Conservation (phyloP, 2,329 filamentous ascomycete species). For the Nemania sp. region DNA sequence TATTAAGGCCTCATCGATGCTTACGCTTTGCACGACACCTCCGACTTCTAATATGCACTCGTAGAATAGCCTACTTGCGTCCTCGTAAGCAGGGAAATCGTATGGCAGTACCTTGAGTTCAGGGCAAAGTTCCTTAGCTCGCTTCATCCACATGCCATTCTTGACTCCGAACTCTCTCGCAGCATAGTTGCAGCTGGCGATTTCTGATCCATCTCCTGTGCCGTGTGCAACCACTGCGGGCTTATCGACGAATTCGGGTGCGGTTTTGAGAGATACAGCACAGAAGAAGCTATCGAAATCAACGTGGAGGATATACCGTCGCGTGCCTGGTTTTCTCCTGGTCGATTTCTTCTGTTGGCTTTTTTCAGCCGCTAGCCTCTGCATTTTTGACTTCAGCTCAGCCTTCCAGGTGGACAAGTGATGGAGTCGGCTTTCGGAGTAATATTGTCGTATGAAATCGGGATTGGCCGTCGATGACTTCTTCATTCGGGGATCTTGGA, state of each 20-base stretch:
- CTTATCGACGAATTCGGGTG: slow-evolving; percentile 80
- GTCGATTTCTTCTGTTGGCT: slow-evolving; percentile 57
- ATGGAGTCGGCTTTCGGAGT: slow-evolving; percentile 93
- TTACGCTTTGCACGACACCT: slow-evolving; percentile 93
- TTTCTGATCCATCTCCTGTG: slow-evolving; percentile 86
- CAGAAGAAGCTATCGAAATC: slow-evolving; percentile 99
- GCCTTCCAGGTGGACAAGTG: slow-evolving; percentile 98
- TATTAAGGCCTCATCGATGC: slow-evolving; percentile 92
- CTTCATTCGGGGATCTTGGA: slow-evolving; percentile 85
- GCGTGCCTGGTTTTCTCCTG: slow-evolving; percentile 69
- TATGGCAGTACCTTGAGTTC: slow-evolving; percentile 92
- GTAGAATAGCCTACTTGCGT: slow-evolving; percentile 89
- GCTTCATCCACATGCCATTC: slow-evolving; percentile 99
- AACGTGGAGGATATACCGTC: slow-evolving; percentile 91
- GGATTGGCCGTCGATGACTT: slow-evolving; percentile 94
- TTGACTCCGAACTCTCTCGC: slow-evolving; percentile 88
- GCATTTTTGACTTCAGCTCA: slow-evolving; percentile 88
- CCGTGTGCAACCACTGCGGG: slow-evolving; percentile 92
- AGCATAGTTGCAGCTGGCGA: slow-evolving; percentile 96
- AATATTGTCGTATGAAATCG: slow-evolving; percentile 93
- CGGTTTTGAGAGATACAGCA: slow-evolving; percentile 83
- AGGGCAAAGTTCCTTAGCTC: slow-evolving; percentile 83
- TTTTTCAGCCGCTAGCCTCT: slow-evolving; percentile 81
- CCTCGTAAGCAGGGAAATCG: slow-evolving; percentile 94
- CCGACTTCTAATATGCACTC: slow-evolving; percentile 82